Base-by-base conservation (phyloP, 805 yeast genomes). In the Candida yuanshanica region DNA sequence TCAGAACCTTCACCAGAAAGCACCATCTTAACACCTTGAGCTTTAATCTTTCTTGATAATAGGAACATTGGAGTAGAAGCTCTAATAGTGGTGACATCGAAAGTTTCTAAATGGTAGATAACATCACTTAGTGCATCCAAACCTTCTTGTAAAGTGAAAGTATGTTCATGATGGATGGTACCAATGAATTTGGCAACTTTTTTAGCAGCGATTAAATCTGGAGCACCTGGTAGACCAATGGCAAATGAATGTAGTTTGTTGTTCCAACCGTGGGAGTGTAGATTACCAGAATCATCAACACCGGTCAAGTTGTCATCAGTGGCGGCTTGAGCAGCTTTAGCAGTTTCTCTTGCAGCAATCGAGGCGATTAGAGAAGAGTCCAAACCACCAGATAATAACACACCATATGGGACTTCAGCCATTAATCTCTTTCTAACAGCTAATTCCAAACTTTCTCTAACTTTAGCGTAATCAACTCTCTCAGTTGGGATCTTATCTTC, bases 391-490 rank as follows among this genome's bases (percentile, higher is more conserved):
- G 96, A 88, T 53, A 93, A 74, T 54, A 93, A 72, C 36, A 93
- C 99, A 71, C 99, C 99, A 66, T 87, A 93, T 42, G 99, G 98
- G 47, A 93, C 99, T 73, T 93, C 99, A 42, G 98, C 93, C 99
- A 93, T 93, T 59, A 93, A 77, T 76, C 99, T 84, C 85, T 93
- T 93, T 75, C 99, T 84, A 42, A 93, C 99, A 37, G 99, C 89
- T 69, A 83, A 70, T 67, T 93, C 99, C 62, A 93, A 76, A 37
- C 86, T 65, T 57, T 81, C 83, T 66, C 96, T 82, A 47, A 93
- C 76, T 45, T 68, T 54, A 57, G 63, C 77, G 61, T 72, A 79
- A 63, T 91, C 95, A 35, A 83, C 86, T 34, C 81, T 87, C 45
- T 75, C 74, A 33, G 82, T 64, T 52, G 99, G 96, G 49, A 85